Base-by-base conservation (phyloP, 208 protist species). In the Trypanosoma lewisi region DNA sequence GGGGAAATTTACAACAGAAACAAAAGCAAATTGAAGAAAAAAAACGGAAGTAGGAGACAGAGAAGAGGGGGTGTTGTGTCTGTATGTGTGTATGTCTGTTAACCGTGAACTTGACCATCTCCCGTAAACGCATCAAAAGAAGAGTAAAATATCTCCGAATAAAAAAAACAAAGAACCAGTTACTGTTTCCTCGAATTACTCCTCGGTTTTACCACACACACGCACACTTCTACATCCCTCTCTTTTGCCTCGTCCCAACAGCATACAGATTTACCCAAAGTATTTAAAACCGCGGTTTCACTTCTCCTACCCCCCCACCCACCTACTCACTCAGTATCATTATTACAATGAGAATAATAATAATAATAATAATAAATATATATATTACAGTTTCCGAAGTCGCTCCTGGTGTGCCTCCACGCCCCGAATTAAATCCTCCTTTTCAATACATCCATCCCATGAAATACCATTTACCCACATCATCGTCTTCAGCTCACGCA, bases 381-480 rank as follows among this genome's bases (percentile, higher is more conserved):
- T 54, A 34, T 21, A 54, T 34, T 17, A 39, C 4, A 39, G 4
- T 39, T 23, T 5, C 6, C 4, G 19, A 49, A 7, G 44, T 27
- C 44, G 44, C 23, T 34, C 6, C n/a, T 33, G 52, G 31, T 56
- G 33, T 37, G 42, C 44, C 48, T 60, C 34, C 6, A 70, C 27
- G 2, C 25, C 45, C 9, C 36, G 16, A 51, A 70, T 42, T 49
- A 70, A 57, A 37, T 70, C 65, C 36, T 58, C 49, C 70, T 81
- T 81, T 25, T 81, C 75, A 3, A 77, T 25, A 53, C 75, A 81
- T 27, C 60, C 65, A 37, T 73, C 55, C 57, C 56, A 77, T 31
- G 59, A 59, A 28, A 81, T 67, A 1, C 59, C 53, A 28, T 77
- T 65, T 14, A 74, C 17, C 66, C 67, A 78, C 75, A 81, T 74